phyloP scores from a whole-genome alignment of 495 filamentous ascomycete species.

The Acidiella bohemica region DNA sequence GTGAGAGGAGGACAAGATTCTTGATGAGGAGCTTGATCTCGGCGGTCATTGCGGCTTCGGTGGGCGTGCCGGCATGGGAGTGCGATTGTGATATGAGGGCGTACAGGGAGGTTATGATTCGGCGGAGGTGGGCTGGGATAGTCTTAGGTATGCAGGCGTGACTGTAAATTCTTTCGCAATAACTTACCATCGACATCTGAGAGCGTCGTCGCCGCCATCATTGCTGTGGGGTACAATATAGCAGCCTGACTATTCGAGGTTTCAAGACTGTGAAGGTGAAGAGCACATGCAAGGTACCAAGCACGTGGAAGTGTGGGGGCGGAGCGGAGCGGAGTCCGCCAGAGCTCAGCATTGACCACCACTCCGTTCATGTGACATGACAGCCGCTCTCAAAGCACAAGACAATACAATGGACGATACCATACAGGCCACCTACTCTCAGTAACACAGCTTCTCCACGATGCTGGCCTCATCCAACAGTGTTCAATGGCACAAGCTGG shows the following conservation, averaged over 20 bases:
- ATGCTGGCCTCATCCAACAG: background rate
- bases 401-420: background rate
- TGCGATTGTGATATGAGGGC: slow-evolving; percentile 64
- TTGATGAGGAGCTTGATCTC: slow-evolving; percentile 36
- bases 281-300: too few relatives aligned
- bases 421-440: background rate
- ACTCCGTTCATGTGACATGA: too few relatives aligned
- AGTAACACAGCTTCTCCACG: background rate
- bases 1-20: slow-evolving; percentile 34
- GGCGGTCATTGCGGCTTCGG: slow-evolving; percentile 44
- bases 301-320: too few relatives aligned
- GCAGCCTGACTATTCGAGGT: too few relatives aligned
- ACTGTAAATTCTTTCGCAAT: background rate
- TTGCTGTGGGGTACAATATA: too few relatives aligned
- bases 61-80: slow-evolving; percentile 51
- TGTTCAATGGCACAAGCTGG: background rate
- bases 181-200: slow-evolving; percentile 39
- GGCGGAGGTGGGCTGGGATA: slow-evolving; percentile 13
- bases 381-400: too few relatives aligned
- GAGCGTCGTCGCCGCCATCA: slow-evolving; percentile 26
- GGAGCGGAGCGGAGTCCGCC: too few relatives aligned
- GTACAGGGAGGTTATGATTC: slow-evolving; percentile 77
- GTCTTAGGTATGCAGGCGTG: background rate
- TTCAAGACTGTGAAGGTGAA: too few relatives aligned
- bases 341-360: too few relatives aligned